Base-by-base conservation (phyloP, 2,329 filamentous ascomycete genomes). In the Leptographium galeiforme region DNA sequence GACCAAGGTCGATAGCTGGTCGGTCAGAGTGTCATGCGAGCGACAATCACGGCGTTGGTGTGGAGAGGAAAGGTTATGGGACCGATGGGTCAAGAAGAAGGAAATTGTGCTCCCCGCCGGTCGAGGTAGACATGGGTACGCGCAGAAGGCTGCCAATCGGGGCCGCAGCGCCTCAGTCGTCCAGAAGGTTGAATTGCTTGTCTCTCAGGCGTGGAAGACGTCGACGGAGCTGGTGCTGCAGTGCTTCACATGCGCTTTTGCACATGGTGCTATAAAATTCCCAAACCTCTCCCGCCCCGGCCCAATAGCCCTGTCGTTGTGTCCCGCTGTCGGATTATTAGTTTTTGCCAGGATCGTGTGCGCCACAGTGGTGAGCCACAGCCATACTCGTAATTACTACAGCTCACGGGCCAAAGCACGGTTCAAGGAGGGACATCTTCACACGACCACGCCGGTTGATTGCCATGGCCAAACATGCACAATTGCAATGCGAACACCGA, bases 41-140 rank as follows among this genome's bases (percentile, higher is more conserved):
- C 60, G 51, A 48, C 55, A 54, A 51, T 41, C 45, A 51, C 36
- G 25, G 51, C 32, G 8, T 52, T 18, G 40, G 25, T 25, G 32
- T 36, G 41, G 34, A 57, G 56, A 48, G 43, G 25, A 46, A 48
- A 36, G 56, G 70, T 72, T 71, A 72, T 65, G 70, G 70, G 66
- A 70, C 70, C 58, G 63, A 65, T 56, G 61, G 66, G 62, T 65
- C 64, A 61, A 67, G 61, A 61, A 69, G 66, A 64, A 65, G 67
- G 63, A 67, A 68, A 63, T 65, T 67, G 64, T 63, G 67, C 60
- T 66, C 63, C 61, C 63, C 64, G 65, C 68, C 66, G 61, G 67
- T 66, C 64, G 69, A 62, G 65, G 69, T 64, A 70, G 66, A 69
- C 71, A 73, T 73, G 66, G 67, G 68, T 63, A 61, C 61, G 39